Evolutionary conservation across 257 asterid genomes (phyloP), one percentile per base, ranked within the genome.

Genomic region (Paulownia fortunei): DNA sequence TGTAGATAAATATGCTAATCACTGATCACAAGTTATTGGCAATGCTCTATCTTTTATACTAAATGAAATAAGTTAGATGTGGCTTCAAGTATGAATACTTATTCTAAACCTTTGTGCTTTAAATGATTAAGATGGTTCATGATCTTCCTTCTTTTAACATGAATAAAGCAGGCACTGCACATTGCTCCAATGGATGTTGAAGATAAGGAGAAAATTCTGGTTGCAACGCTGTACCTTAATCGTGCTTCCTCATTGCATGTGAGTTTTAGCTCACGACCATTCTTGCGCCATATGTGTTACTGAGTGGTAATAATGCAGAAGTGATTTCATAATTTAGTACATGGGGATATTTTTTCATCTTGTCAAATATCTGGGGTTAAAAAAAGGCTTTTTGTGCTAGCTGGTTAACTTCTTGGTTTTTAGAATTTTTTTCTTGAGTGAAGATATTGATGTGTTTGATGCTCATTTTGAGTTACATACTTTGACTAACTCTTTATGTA

Each of bases 231-330:
- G 47, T 92, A 93, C 83, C 89, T 92, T 82, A 96, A 96, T 85
- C 99, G 99, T 44, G 97, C 98, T 69, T 84, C 94, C 64, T 67
- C 96, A 42, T 75, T 96, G 83, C 88, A 90, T 74, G 99, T 96
- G 88, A 86, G 96, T 87, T 74, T 73, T 51, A 62, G 32, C 39
- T 62, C 41, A 61, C 18, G 59, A 58, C 61, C 44, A n/a, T 68
- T 73, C 59, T 69, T 18, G n/a, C 37, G 51, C 76, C 60, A 36
- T 68, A 32, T 67, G 41, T 75, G 42, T 49, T 69, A 39, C 49
- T 47, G 46, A 64, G n/a, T 56, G 23, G 19, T 63, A 67, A 41
- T 74, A 18, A 24, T 74, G 59, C 30, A n/a, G 27, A 67, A 37
- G 27, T 63, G 47, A 41, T 61, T 11, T 37, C 73, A 49, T 30